These are phyloP conservation scores for Gigaspora rosea DNA, from an alignment of 192 early-diverging fungal genomes.

Conservation along the genomic window DNA sequence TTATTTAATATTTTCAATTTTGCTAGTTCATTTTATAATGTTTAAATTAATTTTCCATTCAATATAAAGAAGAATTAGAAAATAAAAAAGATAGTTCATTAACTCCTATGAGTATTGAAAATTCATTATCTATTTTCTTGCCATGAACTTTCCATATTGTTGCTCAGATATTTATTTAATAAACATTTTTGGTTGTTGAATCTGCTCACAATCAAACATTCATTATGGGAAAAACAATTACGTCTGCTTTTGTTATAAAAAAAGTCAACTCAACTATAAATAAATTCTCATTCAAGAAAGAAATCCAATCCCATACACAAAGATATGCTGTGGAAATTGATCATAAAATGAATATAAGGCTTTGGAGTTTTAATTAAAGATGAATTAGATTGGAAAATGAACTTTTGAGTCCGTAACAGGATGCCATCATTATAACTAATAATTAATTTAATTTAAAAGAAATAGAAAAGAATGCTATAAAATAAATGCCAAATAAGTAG, in stretches of 20 bases:
- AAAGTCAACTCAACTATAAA: background rate
- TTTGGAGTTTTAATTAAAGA: slow-evolving; percentile 4
- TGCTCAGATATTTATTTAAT: background rate
- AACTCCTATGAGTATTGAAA: background rate
- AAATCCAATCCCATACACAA: background rate
- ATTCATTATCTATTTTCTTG: background rate
- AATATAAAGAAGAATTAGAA: background rate
- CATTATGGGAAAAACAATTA: slow-evolving; percentile 1
- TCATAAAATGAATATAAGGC: slow-evolving; percentile 13
- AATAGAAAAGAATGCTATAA: background rate
- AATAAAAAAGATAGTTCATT: background rate
- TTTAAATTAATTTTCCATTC: background rate
- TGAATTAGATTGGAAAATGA: background rate
- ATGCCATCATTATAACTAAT: background rate
- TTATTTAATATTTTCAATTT: background rate
- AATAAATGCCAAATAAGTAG: background rate
- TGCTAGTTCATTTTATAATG: background rate
- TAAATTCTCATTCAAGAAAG: background rate
- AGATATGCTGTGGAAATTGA: background rate
- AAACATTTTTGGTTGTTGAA: slow-evolving; percentile 24
- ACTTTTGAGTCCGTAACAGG: background rate
- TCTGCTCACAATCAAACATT: slow-evolving; percentile 19
- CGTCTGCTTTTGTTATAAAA: background rate
- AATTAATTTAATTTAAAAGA: background rate
- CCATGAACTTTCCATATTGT: background rate